Percentiles rank a stretch among this genome's conserved stretches.
phyloP scores from a whole-genome alignment of 1,139 yeast species.

The Debaryomyces nepalensis region DNA sequence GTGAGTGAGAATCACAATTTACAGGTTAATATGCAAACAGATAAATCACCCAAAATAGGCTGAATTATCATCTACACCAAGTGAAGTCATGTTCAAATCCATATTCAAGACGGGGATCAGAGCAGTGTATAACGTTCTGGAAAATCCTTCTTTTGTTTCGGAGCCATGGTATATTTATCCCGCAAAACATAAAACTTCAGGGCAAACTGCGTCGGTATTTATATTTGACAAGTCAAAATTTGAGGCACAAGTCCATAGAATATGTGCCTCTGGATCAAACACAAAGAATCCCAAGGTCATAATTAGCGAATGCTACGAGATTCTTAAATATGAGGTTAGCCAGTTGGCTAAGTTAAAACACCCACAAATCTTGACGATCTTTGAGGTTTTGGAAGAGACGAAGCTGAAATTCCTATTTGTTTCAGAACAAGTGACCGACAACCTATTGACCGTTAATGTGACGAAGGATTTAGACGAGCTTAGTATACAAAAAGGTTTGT shows the following conservation, averaged over 20 bases:
- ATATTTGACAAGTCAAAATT: conserved; percentile 83
- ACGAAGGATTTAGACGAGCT: conserved; percentile 61
- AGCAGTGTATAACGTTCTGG: conserved; percentile 72
- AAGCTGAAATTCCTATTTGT: conserved; percentile 79
- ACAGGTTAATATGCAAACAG: conserved; percentile 3
- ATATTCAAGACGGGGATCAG: conserved; percentile 68
- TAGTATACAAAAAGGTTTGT: conserved; percentile 81
- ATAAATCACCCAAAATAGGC: no score
- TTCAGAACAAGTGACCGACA: conserved; percentile 75
- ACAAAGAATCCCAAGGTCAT: conserved; percentile 43
- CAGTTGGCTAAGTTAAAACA: conserved; percentile 83
- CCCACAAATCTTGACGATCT: conserved; percentile 79
- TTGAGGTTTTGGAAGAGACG: conserved; percentile 89
- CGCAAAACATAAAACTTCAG: conserved; percentile 69
- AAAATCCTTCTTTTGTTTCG: conserved; percentile 71
- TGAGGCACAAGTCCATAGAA: conserved; percentile 57
- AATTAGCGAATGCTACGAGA: conserved; percentile 45
- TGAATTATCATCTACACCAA: no score
- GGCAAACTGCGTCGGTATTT: conserved; percentile 75
- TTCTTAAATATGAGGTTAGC: conserved; percentile 56
- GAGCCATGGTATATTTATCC: conserved; percentile 90
- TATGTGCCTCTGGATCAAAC: conserved; percentile 51
- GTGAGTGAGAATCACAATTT: conserved; percentile 6
- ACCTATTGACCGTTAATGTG: conserved; percentile 52
- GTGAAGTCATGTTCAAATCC: conserved; percentile 37